Evolutionary conservation across 805 yeast species (phyloP).

Genomic region (Tetrapisispora taiwanensis): DNA sequence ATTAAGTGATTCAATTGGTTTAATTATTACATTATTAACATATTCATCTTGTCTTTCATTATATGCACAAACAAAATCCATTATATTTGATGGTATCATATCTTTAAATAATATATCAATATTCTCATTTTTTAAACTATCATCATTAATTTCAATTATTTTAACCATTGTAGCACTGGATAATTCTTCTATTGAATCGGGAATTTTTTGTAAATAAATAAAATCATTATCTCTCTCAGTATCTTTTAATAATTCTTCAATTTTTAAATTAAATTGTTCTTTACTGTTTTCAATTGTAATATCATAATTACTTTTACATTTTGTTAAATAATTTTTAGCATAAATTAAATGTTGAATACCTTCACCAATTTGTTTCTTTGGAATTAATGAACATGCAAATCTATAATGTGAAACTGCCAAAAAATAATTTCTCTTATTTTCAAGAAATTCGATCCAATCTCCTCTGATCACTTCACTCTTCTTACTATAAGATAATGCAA

Average conservation of each 20-base stretch:
- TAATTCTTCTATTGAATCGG: conserved; percentile 36
- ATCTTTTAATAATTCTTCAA: conserved; percentile 37
- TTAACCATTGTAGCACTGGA: conserved; percentile 49
- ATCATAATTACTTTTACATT: not conserved
- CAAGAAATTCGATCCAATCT: conserved; percentile 57
- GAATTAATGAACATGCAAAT: conserved; percentile 34
- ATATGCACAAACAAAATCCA: conserved; percentile 58
- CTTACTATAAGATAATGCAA: conserved; percentile 35
- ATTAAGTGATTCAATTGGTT: conserved; percentile 42
- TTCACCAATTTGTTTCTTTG: conserved; percentile 47
- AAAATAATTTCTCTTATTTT: conserved; percentile 55
- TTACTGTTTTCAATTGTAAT: not conserved
- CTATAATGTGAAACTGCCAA: conserved; percentile 62
- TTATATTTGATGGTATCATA: conserved; percentile 55
- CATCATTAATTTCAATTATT: conserved; percentile 27
- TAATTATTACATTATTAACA: conserved; percentile 34
- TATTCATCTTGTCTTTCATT: conserved; percentile 53
- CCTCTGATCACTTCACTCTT: conserved; percentile 42
- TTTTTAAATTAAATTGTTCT: conserved; percentile 36
- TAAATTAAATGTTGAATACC: conserved; percentile 44
- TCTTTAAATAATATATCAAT: conserved; percentile 40
- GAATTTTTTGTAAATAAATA: conserved; percentile 61
- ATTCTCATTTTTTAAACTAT: conserved; percentile 17
- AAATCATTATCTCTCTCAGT: conserved; percentile 76
- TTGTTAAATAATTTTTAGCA: conserved; percentile 12